phyloP scores from a whole-genome alignment of 2,329 filamentous ascomycete genomes.

The Diaporthe citriasiana region DNA sequence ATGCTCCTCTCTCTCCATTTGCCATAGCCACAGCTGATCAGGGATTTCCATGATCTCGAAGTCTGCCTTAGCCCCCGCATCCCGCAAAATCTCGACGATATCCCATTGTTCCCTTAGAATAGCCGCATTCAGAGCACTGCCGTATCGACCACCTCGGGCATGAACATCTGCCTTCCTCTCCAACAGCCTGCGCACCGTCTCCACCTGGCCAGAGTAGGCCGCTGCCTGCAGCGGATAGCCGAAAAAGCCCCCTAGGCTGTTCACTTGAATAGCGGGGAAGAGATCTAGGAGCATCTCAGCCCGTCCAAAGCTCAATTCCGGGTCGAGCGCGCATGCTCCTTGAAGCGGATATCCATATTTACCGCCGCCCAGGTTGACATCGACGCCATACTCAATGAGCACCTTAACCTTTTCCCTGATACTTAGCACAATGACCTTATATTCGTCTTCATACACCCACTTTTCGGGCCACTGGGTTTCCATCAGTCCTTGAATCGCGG shows the following conservation, averaged over 20 bases:
- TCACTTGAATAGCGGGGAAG: background rate
- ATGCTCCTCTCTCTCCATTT: background rate
- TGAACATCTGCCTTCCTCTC: background rate
- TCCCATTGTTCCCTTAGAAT: background rate
- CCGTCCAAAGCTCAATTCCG: background rate
- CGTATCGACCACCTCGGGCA: background rate
- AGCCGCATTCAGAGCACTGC: background rate
- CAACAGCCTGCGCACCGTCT: background rate
- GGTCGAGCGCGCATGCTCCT: background rate
- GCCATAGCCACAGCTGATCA: constrained; percentile 1
- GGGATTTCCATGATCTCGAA: background rate
- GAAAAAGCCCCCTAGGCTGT: background rate
- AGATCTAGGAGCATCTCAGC: background rate
- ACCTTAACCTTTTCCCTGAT: background rate
- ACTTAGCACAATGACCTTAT: background rate
- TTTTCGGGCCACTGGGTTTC: background rate
- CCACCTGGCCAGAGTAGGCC: background rate
- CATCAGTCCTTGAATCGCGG: background rate
- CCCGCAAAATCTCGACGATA: background rate
- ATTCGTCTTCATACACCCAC: background rate
- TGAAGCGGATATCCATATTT: background rate
- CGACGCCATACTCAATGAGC: background rate
- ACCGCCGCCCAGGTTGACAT: background rate
- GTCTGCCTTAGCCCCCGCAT: background rate
- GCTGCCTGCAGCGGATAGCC: background rate